A percentile compares a stretch with the other conserved stretches of the same genome.
Evolutionary conservation across 1,139 yeast species (phyloP).

Genomic region (Kurtzmaniella quercitrusa): DNA sequence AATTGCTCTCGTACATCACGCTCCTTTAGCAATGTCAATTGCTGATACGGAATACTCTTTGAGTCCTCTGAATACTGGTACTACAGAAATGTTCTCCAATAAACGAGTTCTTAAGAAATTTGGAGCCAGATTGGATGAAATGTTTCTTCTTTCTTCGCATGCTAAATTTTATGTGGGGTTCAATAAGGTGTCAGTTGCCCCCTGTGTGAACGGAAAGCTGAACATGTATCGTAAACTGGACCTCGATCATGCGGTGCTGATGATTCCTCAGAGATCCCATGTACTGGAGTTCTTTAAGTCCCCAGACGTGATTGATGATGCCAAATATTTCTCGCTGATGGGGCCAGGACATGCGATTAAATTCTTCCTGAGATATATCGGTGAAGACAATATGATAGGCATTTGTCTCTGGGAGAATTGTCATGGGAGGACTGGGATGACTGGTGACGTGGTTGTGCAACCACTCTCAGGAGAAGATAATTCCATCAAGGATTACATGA

Average conservation of each 20-base stretch:
- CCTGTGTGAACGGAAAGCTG: constrained; percentile 93
- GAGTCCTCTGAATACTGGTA: constrained; percentile 13
- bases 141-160: constrained; percentile 81
- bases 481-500: constrained; percentile 51
- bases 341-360: constrained; percentile 55
- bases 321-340: constrained; percentile 20
- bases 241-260: constrained; percentile 59
- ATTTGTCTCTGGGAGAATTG: constrained; percentile 77
- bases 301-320: constrained; percentile 26
- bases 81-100: background rate
- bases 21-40: constrained; percentile 59
- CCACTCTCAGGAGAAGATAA: constrained; percentile 56
- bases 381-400: constrained; percentile 92
- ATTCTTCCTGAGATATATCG: constrained; percentile 76
- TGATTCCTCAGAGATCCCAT: constrained; percentile 17
- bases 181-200: constrained; percentile 73
- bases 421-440: constrained; percentile 67
- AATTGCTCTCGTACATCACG: constrained; percentile 76
- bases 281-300: constrained; percentile 30
- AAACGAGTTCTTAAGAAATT: constrained; percentile 23
- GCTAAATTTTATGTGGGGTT: constrained; percentile 79
- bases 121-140: constrained; percentile 80
- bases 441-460: constrained; percentile 76
- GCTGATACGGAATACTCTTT: constrained; percentile 19
- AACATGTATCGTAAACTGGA: constrained; percentile 71